Evolutionary conservation across 768 basidiomycete species (phyloP), one percentile per base, ranked within the genome.

Genomic region (Lactarius vividus): DNA sequence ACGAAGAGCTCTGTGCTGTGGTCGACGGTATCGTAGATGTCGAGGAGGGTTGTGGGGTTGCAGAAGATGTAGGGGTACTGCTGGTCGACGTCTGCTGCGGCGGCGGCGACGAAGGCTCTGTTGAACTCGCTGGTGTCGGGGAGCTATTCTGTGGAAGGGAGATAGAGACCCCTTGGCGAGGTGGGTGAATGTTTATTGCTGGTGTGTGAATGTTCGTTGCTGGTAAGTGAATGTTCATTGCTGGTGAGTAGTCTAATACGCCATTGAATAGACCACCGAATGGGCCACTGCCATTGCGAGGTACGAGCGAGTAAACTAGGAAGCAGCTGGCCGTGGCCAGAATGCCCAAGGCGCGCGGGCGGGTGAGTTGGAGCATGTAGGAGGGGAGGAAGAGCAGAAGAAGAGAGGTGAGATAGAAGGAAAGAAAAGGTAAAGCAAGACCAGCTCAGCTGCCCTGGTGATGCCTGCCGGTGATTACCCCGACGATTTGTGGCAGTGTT

Each of bases 281-380:
- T 37, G 0, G 0, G 35, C 10, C 11, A 37, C 11, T 0, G 9
- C 35, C 35, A 33, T 33, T 55, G 29, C 42, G 74, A 63, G 68
- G 75, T 53, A 69, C 73, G 55, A 71, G 60, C 18, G 70, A 68
- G 42, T 71, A 74, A 59, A 75, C 66, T 18, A 77, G 63, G 46
- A 75, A 44, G 52, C 71, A 73, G 37, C 73, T 73, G 29, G 74
- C 70, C 7, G 72, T 62, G 40, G 72, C 57, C 35, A 75, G 71
- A 28, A 80, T 57, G 33, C 77, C 58, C 35, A 79, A 69, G 59
- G 67, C 69, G 44, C 66, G 70, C 31, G 60, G 65, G 62, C 69
- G 53, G 53, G 68, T 67, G 63, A 74, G 71, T 72, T 75, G 72
- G 65, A 67, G 57, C 69, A 70, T 70, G 20, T 46, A 15, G 6